Percentiles rank a stretch among this genome's conserved stretches.
These are phyloP conservation scores for Geranium rotundifolium DNA, from an alignment of 345 rosid species.

Conservation along the genomic window DNA sequence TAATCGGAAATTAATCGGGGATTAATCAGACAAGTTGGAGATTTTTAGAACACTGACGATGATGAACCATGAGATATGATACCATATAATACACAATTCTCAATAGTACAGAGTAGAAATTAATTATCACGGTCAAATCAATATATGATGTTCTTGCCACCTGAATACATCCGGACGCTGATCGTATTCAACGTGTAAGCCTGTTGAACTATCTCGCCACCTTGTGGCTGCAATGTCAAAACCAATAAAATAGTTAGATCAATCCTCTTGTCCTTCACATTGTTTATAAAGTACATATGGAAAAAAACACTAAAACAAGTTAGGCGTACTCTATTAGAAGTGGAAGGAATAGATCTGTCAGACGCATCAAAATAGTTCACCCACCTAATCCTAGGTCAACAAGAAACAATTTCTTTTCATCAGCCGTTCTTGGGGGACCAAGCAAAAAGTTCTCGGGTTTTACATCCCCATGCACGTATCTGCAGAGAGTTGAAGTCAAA, in stretches of 20 bases:
- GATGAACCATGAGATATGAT: too few species aligned
- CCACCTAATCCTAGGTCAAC: conserved; percentile 91
- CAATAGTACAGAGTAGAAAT: too few species aligned
- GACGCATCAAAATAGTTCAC: conserved; percentile 1
- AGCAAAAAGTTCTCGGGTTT: conserved; percentile 96
- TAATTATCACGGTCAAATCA: too few species aligned
- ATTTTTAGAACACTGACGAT: too few species aligned
- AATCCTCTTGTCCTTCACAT: too few species aligned
- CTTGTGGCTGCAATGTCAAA: conserved; percentile 50
- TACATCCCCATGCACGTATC: conserved; percentile 96
- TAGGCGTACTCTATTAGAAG: background rate
- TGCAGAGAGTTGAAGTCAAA: conserved; percentile 15
- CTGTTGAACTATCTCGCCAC: conserved; percentile 79
- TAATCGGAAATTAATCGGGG: too few species aligned
- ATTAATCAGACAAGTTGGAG: too few species aligned
- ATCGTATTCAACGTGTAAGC: conserved; percentile 90
- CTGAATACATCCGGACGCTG: conserved; percentile 98
- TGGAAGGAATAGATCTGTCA: too few species aligned
- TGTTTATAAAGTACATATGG: too few species aligned
- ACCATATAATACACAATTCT: too few species aligned
- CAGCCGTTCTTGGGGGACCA: conserved; percentile 74
- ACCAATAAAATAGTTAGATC: conserved; percentile 6
- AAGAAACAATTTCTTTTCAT: conserved; percentile 81
- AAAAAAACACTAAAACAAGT: background rate
- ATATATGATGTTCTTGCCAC: conserved; percentile 16